phyloP scores from a whole-genome alignment of 257 asterid species.

The Petunia axillaris region DNA sequence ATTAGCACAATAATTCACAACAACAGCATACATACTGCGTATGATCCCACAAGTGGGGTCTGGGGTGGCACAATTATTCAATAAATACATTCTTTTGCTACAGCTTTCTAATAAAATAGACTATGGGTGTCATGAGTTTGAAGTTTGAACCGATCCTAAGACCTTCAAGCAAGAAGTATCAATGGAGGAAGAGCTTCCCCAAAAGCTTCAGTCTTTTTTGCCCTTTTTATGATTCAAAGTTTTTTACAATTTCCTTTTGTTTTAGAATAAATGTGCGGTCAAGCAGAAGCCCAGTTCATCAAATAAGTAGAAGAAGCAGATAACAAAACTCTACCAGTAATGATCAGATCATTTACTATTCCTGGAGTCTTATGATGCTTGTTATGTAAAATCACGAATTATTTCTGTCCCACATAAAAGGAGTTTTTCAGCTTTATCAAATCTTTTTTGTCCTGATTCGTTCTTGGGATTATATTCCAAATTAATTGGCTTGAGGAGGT shows the following conservation, averaged over 20 bases:
- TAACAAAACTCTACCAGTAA: too few relatives aligned
- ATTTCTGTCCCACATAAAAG: not conserved
- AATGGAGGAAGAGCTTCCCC: not conserved
- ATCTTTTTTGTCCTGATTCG: not conserved
- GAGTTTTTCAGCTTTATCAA: not conserved
- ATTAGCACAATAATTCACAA: not conserved
- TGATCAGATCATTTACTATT: not conserved
- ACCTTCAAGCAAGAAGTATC: not conserved
- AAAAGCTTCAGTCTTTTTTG: not conserved
- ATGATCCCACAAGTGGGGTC: too few relatives aligned
- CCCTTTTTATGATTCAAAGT: not conserved
- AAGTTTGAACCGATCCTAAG: not conserved
- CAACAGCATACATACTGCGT: too few relatives aligned
- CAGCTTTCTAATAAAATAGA: not conserved
- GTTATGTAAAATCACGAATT: not conserved
- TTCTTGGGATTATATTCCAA: not conserved
- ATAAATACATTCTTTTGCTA: not conserved
- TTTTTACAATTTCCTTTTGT: not conserved
- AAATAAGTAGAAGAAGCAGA: conserved; percentile 2
- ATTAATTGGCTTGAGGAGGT: not conserved
- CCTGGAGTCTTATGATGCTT: not conserved
- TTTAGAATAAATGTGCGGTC: conserved; percentile 7
- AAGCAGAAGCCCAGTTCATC: not conserved
- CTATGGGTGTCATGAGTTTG: not conserved
- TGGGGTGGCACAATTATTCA: not conserved